These are phyloP conservation scores for Porcisia hertigi DNA, from an alignment of 208 protist genomes.

Conservation along the genomic window DNA sequence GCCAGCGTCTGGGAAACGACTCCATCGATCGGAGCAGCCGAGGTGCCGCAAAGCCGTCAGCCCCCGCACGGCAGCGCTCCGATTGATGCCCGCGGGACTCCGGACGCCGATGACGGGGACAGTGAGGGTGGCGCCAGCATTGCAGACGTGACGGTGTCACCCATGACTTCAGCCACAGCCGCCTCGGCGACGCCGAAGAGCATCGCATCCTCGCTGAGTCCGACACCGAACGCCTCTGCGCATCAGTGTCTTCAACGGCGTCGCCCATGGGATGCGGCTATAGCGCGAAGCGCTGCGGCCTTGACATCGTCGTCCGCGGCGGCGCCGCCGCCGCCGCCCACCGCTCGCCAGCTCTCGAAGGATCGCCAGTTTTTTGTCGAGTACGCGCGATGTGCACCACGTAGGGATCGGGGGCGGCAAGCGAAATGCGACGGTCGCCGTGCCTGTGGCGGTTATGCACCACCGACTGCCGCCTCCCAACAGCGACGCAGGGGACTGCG, in stretches of 20 bases:
- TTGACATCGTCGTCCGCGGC: neutral
- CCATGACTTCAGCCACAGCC: slow-evolving; percentile 26
- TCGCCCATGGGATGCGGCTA: neutral
- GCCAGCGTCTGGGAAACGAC: slow-evolving; percentile 15
- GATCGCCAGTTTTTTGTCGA: slow-evolving; percentile 20
- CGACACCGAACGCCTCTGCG: neutral
- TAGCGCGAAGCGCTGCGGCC: neutral
- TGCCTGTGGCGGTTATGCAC: slow-evolving; percentile 8
- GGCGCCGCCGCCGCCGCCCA: neutral
- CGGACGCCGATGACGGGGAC: neutral
- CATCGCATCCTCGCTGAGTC: slow-evolving; percentile 2
- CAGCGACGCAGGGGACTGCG: neutral
- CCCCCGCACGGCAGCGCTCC: neutral
- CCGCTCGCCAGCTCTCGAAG: slow-evolving; percentile 25
- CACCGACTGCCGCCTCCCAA: slow-evolving; percentile 17
- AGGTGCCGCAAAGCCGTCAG: neutral
- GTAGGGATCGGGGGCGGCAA: too few species aligned
- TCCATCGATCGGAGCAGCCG: neutral
- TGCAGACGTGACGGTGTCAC: slow-evolving; percentile 33
- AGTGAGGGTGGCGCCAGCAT: slow-evolving; percentile 18
- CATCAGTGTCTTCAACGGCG: neutral
- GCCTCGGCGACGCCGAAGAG: slow-evolving; percentile 9
- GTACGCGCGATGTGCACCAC: neutral
- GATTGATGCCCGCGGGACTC: too few species aligned
- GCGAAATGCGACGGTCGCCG: neutral